These are phyloP conservation scores for Puccinia horiana DNA, from an alignment of 1,284 basidiomycete genomes.

Conservation along the genomic window DNA sequence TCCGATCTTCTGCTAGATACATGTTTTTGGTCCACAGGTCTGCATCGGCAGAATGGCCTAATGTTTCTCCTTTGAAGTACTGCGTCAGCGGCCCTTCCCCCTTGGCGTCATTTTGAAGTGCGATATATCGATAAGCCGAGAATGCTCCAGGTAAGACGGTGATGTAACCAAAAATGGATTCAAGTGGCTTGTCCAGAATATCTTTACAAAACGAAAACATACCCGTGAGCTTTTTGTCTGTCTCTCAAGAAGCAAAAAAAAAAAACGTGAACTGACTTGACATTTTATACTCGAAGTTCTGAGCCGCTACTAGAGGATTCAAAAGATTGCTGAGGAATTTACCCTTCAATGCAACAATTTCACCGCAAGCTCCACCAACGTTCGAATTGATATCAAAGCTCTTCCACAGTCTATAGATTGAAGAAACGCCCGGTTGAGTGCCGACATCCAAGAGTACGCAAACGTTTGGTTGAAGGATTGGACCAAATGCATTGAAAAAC, in stretches of 20 bases:
- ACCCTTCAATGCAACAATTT: slow-evolving; percentile 89
- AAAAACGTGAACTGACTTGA: slow-evolving; percentile 60
- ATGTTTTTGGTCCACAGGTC: slow-evolving; percentile 73
- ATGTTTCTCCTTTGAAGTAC: slow-evolving; percentile 92
- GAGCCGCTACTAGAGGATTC: slow-evolving; percentile 82
- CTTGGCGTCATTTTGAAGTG: slow-evolving; percentile 76
- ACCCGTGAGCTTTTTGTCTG: background rate
- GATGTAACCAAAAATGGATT: slow-evolving; percentile 79
- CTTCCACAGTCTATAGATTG: slow-evolving; percentile 95
- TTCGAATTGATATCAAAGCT: slow-evolving; percentile 94
- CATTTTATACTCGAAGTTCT: slow-evolving; percentile 98
- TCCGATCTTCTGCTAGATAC: slow-evolving; percentile 77
- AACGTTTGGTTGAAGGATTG: slow-evolving; percentile 70
- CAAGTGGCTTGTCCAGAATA: slow-evolving; percentile 68
- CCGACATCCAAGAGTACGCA: slow-evolving; percentile 93
- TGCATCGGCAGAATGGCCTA: slow-evolving; percentile 60
- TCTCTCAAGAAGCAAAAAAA: background rate
- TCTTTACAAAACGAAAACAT: slow-evolving; percentile 5
- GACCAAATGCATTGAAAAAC: slow-evolving; percentile 61
- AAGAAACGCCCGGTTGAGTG: slow-evolving; percentile 82
- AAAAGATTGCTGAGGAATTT: slow-evolving; percentile 73
- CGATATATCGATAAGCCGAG: slow-evolving; percentile 76
- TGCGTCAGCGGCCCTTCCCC: slow-evolving; percentile 87
- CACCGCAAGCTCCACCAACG: slow-evolving; percentile 94
- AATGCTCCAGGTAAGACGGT: slow-evolving; percentile 90